phyloP scores from a whole-genome alignment of 2,329 filamentous ascomycete species.

The Cladophialophora bantiana region DNA sequence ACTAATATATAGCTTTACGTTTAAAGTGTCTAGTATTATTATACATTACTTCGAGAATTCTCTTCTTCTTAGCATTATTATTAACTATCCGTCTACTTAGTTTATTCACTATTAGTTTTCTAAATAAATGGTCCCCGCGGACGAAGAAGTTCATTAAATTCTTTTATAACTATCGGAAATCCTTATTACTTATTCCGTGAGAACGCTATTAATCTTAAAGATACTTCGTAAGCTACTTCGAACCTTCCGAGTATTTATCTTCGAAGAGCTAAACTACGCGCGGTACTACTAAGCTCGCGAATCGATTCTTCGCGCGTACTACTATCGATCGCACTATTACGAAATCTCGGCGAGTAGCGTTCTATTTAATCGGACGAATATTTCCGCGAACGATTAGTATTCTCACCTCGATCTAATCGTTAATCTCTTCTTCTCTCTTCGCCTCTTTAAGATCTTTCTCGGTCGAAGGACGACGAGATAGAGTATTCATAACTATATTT shows the following conservation, averaged over 20 bases:
- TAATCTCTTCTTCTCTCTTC: slow-evolving; percentile 3
- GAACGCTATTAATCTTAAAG: neutral
- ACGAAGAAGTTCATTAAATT: neutral
- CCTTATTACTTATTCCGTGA: neutral
- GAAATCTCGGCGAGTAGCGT: neutral
- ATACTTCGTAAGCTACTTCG: neutral
- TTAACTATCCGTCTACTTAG: neutral
- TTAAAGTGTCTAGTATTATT: neutral
- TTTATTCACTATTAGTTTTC: neutral
- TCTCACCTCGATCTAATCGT: slow-evolving; percentile 1
- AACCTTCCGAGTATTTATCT: neutral
- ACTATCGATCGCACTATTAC: neutral
- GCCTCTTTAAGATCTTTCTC: neutral
- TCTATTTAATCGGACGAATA: neutral
- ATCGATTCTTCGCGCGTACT: neutral
- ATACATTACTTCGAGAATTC: neutral
- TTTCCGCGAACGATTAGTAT: neutral
- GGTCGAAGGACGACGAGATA: neutral
- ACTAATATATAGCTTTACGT: neutral
- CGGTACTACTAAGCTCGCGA: too few relatives aligned
- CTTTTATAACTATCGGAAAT: neutral
- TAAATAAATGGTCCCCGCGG: neutral
- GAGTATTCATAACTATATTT: neutral
- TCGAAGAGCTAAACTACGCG: neutral
- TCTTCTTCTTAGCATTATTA: neutral